Conservation (phyloP, 2,329 filamentous ascomycete genomes). For the Sporothrix brasiliensis region DNA sequence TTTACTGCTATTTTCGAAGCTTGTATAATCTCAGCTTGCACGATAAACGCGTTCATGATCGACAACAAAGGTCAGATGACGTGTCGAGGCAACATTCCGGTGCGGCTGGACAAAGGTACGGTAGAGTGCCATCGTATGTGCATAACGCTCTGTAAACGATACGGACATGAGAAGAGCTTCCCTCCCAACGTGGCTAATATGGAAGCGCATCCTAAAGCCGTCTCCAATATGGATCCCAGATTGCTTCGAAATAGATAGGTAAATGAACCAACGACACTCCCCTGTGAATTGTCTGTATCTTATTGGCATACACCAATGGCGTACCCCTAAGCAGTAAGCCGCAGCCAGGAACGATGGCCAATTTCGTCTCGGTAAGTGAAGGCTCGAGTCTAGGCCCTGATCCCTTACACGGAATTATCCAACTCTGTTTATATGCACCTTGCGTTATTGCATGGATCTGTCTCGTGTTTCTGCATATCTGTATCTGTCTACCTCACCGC, state of each 20-base stretch:
- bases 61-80: background rate
- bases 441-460: constrained; percentile 8
- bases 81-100: background rate
- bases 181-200: constrained; percentile 16
- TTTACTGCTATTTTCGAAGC: too few relatives aligned
- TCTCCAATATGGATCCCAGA: background rate
- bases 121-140: constrained; percentile 10
- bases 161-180: too few relatives aligned
- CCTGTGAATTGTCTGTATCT: too few relatives aligned
- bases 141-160: background rate
- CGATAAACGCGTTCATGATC: background rate
- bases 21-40: too few relatives aligned
- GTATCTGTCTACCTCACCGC: background rate
- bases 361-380: constrained; percentile 6
- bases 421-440: background rate
- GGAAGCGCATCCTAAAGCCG: background rate
- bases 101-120: background rate
- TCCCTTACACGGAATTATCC: background rate
- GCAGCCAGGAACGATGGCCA: background rate
- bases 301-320: background rate
- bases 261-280: background rate
- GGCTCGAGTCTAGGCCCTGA: background rate
- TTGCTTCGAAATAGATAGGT: background rate
- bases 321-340: background rate
- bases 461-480: background rate